These are phyloP conservation scores for Lachancea cidri DNA, from an alignment of 805 yeast genomes.

Conservation along the genomic window DNA sequence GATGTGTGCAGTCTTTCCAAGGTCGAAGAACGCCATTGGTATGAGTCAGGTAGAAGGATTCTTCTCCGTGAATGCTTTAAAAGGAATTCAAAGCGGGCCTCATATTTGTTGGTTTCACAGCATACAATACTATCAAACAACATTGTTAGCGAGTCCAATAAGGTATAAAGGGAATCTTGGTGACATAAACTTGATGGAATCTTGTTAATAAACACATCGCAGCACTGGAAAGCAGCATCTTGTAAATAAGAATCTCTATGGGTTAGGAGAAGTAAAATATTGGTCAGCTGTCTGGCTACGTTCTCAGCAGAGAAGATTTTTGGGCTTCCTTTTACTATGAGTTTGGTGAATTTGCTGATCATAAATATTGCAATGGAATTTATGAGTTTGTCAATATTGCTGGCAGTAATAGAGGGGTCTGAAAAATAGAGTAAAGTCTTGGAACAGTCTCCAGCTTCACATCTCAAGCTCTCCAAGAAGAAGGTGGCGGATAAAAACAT, in stretches of 20 bases:
- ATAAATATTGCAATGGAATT: constrained; percentile 58
- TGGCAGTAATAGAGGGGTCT: constrained; percentile 73
- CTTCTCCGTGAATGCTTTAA: constrained; percentile 37
- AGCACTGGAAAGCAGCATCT: constrained; percentile 71
- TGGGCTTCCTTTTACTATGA: constrained; percentile 49
- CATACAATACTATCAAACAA: constrained; percentile 77
- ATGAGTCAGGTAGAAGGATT: constrained; percentile 52
- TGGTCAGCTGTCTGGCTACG: constrained; percentile 64
- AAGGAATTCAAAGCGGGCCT: constrained; percentile 67
- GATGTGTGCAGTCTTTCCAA: constrained; percentile 51
- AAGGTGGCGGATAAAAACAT: constrained; percentile 84
- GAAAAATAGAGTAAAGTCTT: constrained; percentile 73
- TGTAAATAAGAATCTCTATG: constrained; percentile 74
- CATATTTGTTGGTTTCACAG: constrained; percentile 77
- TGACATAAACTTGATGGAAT: constrained; percentile 80
- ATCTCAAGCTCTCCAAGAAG: constrained; percentile 73
- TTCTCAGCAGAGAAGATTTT: constrained; percentile 51
- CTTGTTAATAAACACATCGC: constrained; percentile 57
- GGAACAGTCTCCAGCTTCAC: constrained; percentile 75
- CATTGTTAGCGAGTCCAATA: constrained; percentile 74
- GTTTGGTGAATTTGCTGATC: constrained; percentile 49
- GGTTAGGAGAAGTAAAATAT: constrained; percentile 64
- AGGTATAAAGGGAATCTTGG: constrained; percentile 62
- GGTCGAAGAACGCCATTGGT: constrained; percentile 73
- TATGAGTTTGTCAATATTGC: constrained; percentile 64